phyloP scores from a whole-genome alignment of 208 protist species.

The Trypanosoma cruzi region DNA sequence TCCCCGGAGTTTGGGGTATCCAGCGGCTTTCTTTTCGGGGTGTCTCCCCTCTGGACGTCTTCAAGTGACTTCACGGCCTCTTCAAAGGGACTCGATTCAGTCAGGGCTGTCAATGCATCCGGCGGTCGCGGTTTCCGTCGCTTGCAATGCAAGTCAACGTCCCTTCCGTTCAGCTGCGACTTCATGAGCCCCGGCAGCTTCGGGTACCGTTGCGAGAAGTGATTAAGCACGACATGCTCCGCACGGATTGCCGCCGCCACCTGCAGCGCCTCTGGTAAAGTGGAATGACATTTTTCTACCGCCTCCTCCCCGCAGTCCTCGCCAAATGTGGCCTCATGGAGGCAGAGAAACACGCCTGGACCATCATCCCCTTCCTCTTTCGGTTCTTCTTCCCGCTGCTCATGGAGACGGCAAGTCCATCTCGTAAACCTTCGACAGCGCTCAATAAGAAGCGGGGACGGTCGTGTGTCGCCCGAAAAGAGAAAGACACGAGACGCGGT shows the following conservation, averaged over 20 bases:
- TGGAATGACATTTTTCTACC: slow-evolving; percentile 86
- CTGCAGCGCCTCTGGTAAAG: slow-evolving; percentile 80
- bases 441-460: slow-evolving; percentile 66
- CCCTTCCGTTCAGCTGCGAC: slow-evolving; percentile 44
- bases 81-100: background rate
- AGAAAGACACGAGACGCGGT: slow-evolving; percentile 57
- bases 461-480: slow-evolving; percentile 93
- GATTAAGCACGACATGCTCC: slow-evolving; percentile 76
- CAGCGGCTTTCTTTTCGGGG: background rate
- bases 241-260: slow-evolving; percentile 50
- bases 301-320: slow-evolving; percentile 86
- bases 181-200: slow-evolving; percentile 78
- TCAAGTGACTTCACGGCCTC: background rate
- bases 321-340: slow-evolving; percentile 95
- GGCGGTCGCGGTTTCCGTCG: background rate
- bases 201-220: slow-evolving; percentile 93
- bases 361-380: background rate
- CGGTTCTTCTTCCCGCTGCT: background rate
- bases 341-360: slow-evolving; percentile 65
- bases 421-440: slow-evolving; percentile 50
- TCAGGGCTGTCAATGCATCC: background rate
- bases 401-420: background rate
- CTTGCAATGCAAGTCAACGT: slow-evolving; percentile 36
- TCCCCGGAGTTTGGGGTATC: background rate
- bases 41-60: background rate